Conservation (phyloP, 2,329 filamentous ascomycete genomes). For the Fusarium virguliforme region DNA sequence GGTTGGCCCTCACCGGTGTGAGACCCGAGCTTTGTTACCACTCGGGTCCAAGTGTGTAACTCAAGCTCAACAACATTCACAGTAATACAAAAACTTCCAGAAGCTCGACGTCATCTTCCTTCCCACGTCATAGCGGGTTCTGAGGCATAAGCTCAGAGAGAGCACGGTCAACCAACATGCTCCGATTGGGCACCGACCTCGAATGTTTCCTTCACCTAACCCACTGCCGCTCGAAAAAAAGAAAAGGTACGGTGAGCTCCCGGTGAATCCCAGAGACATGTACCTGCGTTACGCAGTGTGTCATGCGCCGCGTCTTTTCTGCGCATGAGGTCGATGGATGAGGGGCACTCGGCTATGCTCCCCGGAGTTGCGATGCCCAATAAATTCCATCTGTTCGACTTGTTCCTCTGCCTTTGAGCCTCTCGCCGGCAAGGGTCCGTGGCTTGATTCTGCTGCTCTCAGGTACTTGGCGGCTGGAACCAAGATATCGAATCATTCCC, state of each 20-base stretch:
- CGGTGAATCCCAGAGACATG: conserved; percentile 10
- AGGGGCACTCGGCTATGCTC: conserved; percentile 5
- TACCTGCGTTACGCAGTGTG: conserved; percentile 16
- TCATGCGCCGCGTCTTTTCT: conserved; percentile 18
- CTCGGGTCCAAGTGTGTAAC: not conserved
- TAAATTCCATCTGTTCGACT: not conserved
- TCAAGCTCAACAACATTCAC: not conserved
- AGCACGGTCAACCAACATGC: conserved; percentile 6
- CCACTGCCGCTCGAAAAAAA: conserved; percentile 6
- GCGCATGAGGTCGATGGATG: conserved; percentile 1
- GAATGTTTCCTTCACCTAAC: not conserved
- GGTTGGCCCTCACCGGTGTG: not conserved
- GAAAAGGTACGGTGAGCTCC: conserved; percentile 12
- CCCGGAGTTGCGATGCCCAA: not conserved
- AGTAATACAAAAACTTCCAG: not conserved
- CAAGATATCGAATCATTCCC: conserved; percentile 1
- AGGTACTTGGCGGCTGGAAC: not conserved
- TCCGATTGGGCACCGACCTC: conserved; percentile 25
- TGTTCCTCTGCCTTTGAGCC: not conserved
- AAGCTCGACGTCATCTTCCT: conserved; percentile 4
- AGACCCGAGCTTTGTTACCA: not conserved
- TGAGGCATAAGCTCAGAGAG: conserved; percentile 4
- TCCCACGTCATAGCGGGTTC: conserved; percentile 9
- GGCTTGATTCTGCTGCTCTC: not conserved
- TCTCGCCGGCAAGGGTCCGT: not conserved